Evolutionary conservation across 2,329 filamentous ascomycete species (phyloP).

Genomic region (Sarocladium kiliense): DNA sequence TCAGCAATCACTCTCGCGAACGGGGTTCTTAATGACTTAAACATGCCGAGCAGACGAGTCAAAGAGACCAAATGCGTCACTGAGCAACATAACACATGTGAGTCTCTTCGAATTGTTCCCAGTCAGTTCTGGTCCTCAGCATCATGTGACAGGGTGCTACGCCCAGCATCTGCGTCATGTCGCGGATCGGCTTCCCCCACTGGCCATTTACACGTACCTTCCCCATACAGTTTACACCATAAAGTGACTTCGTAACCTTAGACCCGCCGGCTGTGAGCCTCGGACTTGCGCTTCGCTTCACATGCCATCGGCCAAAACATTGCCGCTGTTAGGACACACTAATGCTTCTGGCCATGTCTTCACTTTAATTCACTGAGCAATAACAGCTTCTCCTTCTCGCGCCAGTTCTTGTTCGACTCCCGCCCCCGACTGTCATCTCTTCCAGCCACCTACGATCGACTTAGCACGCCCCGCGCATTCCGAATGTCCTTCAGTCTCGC

Average conservation of each 20-base stretch:
- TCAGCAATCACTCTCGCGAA: no score
- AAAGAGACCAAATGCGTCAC: no score
- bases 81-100: no score
- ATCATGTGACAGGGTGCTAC: neutral
- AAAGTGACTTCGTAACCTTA: neutral
- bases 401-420: neutral
- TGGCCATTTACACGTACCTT: neutral
- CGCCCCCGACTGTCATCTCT: neutral
- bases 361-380: neutral
- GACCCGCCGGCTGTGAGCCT: slow-evolving; percentile 3
- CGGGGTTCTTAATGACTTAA: no score
- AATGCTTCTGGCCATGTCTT: neutral
- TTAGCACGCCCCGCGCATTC: neutral
- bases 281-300: slow-evolving; percentile 4
- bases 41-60: no score
- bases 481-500: neutral
- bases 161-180: neutral
- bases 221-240: neutral
- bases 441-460: neutral
- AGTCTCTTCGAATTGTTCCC: no score
- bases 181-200: neutral
- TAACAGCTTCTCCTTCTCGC: neutral
- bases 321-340: neutral
- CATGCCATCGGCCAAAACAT: slow-evolving; percentile 3
- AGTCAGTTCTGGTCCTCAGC: no score